Conservation (phyloP, 106 monocot genomes). For the Posidonia australis region DNA sequence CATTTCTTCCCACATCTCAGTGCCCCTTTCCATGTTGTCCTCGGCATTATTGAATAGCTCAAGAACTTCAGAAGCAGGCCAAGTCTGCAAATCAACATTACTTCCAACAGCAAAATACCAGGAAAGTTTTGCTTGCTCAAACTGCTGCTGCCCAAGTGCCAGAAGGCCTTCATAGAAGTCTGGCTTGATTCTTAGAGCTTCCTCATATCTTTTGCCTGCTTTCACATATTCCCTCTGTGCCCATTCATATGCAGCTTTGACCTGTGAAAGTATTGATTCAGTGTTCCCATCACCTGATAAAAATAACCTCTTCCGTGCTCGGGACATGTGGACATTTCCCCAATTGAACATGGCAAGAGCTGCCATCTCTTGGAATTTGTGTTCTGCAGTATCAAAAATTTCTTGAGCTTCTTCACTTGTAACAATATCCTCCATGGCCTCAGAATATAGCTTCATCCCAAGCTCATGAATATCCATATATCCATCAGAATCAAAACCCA, state of each 20-base stretch:
- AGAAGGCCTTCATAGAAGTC: constrained; percentile 79
- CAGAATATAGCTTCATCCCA: constrained; percentile 82
- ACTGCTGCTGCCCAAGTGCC: constrained; percentile 68
- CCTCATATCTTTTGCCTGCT: constrained; percentile 65
- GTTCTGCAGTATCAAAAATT: constrained; percentile 47
- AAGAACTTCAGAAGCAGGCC: constrained; percentile 42
- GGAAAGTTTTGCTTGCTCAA: constrained; percentile 80
- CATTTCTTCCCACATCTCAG: constrained; percentile 67
- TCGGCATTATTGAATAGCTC: constrained; percentile 70
- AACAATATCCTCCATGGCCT: constrained; percentile 81
- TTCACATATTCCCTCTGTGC: constrained; percentile 58
- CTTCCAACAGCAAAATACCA: constrained; percentile 63
- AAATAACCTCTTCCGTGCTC: constrained; percentile 54
- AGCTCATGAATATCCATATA: constrained; percentile 79
- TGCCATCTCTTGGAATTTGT: constrained; percentile 92
- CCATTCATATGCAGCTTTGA: constrained; percentile 47
- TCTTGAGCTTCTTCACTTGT: constrained; percentile 77
- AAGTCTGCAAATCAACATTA: constrained; percentile 40
- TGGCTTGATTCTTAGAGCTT: constrained; percentile 64
- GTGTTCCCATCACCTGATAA: constrained; percentile 38
- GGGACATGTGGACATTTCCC: constrained; percentile 95
- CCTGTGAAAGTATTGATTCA: constrained; percentile 36
- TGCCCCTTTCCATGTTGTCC: constrained; percentile 81
- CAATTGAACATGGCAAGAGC: constrained; percentile 87
- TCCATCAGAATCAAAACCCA: constrained; percentile 69